Evolutionary conservation across 2,329 filamentous ascomycete genomes (phyloP).

Genomic region (Aspergillus sclerotialis): DNA sequence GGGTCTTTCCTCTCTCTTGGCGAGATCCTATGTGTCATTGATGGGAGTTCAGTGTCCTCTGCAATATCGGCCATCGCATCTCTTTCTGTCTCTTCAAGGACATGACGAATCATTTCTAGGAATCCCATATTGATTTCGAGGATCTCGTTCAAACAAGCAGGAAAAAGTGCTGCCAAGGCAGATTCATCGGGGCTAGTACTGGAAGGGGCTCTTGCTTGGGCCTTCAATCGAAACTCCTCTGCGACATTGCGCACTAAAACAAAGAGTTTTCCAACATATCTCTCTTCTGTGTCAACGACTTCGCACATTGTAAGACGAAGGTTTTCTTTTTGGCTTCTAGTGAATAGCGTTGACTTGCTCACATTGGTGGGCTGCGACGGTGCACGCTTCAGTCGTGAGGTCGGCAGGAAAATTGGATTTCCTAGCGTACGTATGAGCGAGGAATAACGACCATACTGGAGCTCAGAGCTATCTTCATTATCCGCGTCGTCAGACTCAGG

Average conservation of each 20-base stretch:
- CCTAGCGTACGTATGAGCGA: slow-evolving; percentile 72
- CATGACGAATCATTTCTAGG: slow-evolving; percentile 63
- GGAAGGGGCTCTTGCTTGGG: slow-evolving; percentile 49
- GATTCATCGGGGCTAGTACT: slow-evolving; percentile 66
- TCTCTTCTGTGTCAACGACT: slow-evolving; percentile 85
- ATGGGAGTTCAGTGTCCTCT: slow-evolving; percentile 42
- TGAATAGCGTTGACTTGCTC: slow-evolving; percentile 70
- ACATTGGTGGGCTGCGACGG: slow-evolving; percentile 79
- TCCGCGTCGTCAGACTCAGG: slow-evolving; percentile 52
- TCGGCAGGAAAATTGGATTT: slow-evolving; percentile 78
- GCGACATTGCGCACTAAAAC: slow-evolving; percentile 77
- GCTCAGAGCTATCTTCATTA: slow-evolving; percentile 19
- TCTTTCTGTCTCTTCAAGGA: slow-evolving; percentile 78
- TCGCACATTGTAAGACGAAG: slow-evolving; percentile 85
- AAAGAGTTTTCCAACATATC: slow-evolving; percentile 82
- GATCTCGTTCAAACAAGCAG: slow-evolving; percentile 71
- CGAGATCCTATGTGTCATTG: slow-evolving; percentile 40
- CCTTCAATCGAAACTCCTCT: slow-evolving; percentile 67
- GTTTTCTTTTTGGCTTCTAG: slow-evolving; percentile 73
- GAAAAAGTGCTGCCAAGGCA: slow-evolving; percentile 72
- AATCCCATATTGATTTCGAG: slow-evolving; percentile 76
- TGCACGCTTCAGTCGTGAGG: slow-evolving; percentile 72
- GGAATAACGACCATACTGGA: slow-evolving; percentile 70
- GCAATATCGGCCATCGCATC: slow-evolving; percentile 73
- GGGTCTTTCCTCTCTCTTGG: slow-evolving; percentile 55